Evolutionary conservation across 139 green algal genomes (phyloP).

Genomic region (Chlorella vulgaris): DNA sequence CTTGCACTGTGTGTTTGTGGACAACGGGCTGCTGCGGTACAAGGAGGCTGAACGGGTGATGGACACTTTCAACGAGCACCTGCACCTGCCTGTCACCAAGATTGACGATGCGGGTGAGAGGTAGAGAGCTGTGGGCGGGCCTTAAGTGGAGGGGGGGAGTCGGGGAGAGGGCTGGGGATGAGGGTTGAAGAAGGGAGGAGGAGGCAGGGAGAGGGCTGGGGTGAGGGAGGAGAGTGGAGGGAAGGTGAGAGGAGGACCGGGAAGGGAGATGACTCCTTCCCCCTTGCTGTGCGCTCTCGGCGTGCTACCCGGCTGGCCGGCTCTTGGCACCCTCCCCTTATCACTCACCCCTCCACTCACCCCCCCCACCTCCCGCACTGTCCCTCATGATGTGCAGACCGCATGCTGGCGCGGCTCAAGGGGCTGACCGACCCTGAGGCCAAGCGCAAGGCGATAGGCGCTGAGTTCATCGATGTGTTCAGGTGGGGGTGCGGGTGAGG

Average conservation of each 20-base stretch:
- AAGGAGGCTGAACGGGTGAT: constrained; percentile 93
- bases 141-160: not conserved
- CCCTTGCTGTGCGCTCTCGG: too few relatives aligned
- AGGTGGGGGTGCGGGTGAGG: not conserved
- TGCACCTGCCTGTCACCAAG: constrained; percentile 96
- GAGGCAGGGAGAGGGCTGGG: not conserved
- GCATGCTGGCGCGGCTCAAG: constrained; percentile 54
- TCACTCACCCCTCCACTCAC: not conserved
- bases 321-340: not conserved
- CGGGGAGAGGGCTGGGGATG: not conserved
- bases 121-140: not conserved
- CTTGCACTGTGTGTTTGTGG: constrained; percentile 99
- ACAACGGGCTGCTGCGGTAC: constrained; percentile 96
- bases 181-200: not conserved
- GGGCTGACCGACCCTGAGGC: constrained; percentile 93
- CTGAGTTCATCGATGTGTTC: constrained; percentile 95
- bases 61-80: constrained; percentile 93
- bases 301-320: too few relatives aligned
- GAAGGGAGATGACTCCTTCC: too few relatives aligned
- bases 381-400: too few relatives aligned
- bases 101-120: constrained; percentile 80
- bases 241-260: too few relatives aligned
- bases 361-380: too few relatives aligned
- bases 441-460: constrained; percentile 98
- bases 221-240: too few relatives aligned